Conservation (phyloP, 805 yeast species). For the Kazachstania viticola region DNA sequence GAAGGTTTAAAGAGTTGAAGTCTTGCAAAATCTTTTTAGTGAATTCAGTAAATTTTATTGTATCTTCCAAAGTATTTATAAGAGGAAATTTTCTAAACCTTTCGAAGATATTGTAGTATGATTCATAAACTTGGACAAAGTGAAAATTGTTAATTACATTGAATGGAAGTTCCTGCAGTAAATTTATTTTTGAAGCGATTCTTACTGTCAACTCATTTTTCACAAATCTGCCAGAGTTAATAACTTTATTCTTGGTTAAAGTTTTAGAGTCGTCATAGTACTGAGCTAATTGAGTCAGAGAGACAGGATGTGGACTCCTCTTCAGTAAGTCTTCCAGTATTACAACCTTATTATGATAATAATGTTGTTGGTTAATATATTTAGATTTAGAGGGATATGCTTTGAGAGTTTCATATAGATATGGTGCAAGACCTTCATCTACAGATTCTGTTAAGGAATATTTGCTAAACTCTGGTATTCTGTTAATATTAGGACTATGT, state of each 20-base stretch:
- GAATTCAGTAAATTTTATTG: conserved; percentile 56
- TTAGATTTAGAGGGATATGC: conserved; percentile 34
- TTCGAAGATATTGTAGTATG: conserved; percentile 81
- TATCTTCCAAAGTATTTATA: conserved; percentile 62
- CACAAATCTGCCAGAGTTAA: conserved; percentile 81
- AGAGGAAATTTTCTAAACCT: conserved; percentile 63
- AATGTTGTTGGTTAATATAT: conserved; percentile 58
- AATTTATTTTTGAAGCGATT: conserved; percentile 67
- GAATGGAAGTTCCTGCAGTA: conserved; percentile 73
- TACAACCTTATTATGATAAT: conserved; percentile 47
- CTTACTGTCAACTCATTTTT: conserved; percentile 76
- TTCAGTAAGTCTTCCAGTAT: conserved; percentile 24
- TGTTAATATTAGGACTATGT: conserved; percentile 16
- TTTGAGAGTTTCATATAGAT: conserved; percentile 24
- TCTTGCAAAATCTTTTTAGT: conserved; percentile 53
- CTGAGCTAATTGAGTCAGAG: conserved; percentile 80
- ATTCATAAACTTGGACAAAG: conserved; percentile 76
- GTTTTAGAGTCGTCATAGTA: conserved; percentile 55
- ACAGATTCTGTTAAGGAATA: conserved; percentile 27
- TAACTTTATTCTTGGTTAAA: conserved; percentile 62
- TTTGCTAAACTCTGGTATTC: conserved; percentile 27
- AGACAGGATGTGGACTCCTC: conserved; percentile 75
- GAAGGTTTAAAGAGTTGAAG: conserved; percentile 70
- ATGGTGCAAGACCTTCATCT: conserved; percentile 26
- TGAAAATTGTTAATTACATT: conserved; percentile 78